A percentile compares a stretch with the other conserved stretches of the same genome.
phyloP scores from a whole-genome alignment of 495 filamentous ascomycete genomes.

The Stereocaulon alpinum region DNA sequence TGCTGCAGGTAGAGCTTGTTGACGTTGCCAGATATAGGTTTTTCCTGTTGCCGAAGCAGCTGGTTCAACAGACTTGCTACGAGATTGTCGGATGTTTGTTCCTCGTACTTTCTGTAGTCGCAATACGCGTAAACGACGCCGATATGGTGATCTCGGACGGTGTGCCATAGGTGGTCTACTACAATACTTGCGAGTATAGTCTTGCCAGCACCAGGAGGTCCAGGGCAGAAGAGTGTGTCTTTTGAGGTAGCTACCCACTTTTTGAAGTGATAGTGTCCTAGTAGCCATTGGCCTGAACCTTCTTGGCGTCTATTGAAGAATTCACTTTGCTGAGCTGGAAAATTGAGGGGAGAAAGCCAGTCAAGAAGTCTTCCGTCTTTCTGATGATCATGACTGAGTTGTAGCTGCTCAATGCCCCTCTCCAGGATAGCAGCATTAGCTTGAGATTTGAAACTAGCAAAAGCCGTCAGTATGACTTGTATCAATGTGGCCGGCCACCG shows the following conservation, averaged over 20 bases:
- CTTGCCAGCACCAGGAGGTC: conserved; percentile 37
- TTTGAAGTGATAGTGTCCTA: conserved; percentile 27
- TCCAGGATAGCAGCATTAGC: neutral
- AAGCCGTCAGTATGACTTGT: too few relatives aligned
- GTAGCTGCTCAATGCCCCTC: neutral
- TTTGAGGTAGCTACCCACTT: conserved; percentile 25
- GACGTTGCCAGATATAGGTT: neutral
- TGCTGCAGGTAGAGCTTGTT: neutral
- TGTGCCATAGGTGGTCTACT: conserved; percentile 23
- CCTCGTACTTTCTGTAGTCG: conserved; percentile 20
- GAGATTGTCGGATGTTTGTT: conserved; percentile 3
- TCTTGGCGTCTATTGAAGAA: conserved; percentile 24
- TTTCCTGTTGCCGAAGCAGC: neutral
- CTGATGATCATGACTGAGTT: neutral
- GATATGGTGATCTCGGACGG: conserved; percentile 19
- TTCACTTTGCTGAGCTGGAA: conserved; percentile 19
- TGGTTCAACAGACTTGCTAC: neutral
- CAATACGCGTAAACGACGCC: conserved; percentile 37
- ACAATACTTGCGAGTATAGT: conserved; percentile 30
- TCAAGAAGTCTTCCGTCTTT: conserved; percentile 3
- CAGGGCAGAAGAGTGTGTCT: conserved; percentile 30
- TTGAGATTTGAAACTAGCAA: too few relatives aligned
- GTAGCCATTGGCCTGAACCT: conserved; percentile 35
- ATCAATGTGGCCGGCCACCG: too few relatives aligned
- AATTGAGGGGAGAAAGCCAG: conserved; percentile 20